Evolutionary conservation across 805 yeast species (phyloP), one percentile per base, ranked within the genome.

Genomic region (Myxozyma mucilagina): DNA sequence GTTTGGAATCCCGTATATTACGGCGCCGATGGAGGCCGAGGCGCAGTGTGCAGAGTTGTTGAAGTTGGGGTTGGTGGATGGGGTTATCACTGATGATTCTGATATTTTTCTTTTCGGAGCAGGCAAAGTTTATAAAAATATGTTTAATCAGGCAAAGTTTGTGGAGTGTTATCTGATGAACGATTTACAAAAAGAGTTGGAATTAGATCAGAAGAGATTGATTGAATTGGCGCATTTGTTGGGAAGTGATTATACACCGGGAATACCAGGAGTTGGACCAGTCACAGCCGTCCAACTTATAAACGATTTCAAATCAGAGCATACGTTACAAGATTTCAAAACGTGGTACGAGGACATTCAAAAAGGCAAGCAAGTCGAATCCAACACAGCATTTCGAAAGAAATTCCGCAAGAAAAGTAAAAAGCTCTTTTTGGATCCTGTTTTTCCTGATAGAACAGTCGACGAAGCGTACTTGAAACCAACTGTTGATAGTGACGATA

Each of bases 1-100:
- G 56, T 94, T 94, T 78, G 99, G 99, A 0, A 88, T 94, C 4
- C 99, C 99, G 0, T 94, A 84, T 67, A 82, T 94, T 9, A 89
- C 96, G 0, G 97, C 99, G 0, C 99, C 99, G 0, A 90, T 90
- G 92, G 99, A 94, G 74, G 99, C 99, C 1, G 99, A 94, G 75
- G 98, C 99, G 0, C 99, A 94, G 70, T 94, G 99, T 75, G 97
- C 97, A 0, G 89, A 87, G 66, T 75, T 94, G 6, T 73, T 84
- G 43, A 70, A 74, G n/a, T 73, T 91, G 24, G 83, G 82, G 0
- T 76, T 94, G 18, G 97, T 93, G 3, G 98, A 94, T 73, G 99
- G 99, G 0, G 87, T 94, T 5, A 86, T 94, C 29, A 94, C 99
- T 0, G 99, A 94, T 75, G 99, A 94, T 77, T 90, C 97, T 67